Percentiles rank a stretch among this genome's conserved stretches.
Conservation (phyloP, 768 basidiomycete genomes). For the Panus rudis region DNA sequence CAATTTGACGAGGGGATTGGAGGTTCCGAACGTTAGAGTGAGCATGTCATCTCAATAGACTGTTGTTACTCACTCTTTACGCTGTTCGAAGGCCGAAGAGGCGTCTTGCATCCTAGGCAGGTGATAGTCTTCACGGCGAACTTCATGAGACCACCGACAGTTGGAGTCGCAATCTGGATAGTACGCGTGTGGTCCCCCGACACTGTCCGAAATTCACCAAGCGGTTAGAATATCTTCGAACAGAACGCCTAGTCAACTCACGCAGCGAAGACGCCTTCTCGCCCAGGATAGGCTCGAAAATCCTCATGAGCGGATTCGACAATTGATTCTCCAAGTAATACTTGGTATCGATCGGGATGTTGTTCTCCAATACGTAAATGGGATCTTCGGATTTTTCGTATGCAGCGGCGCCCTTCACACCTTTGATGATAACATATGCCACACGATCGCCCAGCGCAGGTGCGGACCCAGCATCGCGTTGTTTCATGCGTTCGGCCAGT, state of each 20-base stretch:
- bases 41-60: background rate
- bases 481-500: constrained; percentile 90
- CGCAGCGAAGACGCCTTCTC: constrained; percentile 82
- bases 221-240: constrained; percentile 3
- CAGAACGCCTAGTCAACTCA: constrained; percentile 31
- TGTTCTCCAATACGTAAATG: constrained; percentile 94
- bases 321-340: constrained; percentile 99
- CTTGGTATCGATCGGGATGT: constrained; percentile 94
- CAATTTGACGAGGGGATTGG: no score
- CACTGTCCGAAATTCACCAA: constrained; percentile 41
- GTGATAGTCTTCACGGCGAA: constrained; percentile 95
- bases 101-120: constrained; percentile 93
- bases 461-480: constrained; percentile 95
- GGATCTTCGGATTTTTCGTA: constrained; percentile 99
- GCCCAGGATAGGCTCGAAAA: constrained; percentile 96
- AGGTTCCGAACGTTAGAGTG: background rate
- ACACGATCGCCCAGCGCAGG: constrained; percentile 98
- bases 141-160: constrained; percentile 95
- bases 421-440: constrained; percentile 97
- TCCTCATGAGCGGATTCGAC: constrained; percentile 92
- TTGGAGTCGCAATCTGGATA: constrained; percentile 94
- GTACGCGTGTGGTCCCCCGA: constrained; percentile 94
- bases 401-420: constrained; percentile 92
- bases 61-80: constrained; percentile 43
- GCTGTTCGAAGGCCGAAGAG: constrained; percentile 72